Evolutionary conservation across 2,329 filamentous ascomycete species (phyloP).

Genomic region (Thermomyces lanuginosus): DNA sequence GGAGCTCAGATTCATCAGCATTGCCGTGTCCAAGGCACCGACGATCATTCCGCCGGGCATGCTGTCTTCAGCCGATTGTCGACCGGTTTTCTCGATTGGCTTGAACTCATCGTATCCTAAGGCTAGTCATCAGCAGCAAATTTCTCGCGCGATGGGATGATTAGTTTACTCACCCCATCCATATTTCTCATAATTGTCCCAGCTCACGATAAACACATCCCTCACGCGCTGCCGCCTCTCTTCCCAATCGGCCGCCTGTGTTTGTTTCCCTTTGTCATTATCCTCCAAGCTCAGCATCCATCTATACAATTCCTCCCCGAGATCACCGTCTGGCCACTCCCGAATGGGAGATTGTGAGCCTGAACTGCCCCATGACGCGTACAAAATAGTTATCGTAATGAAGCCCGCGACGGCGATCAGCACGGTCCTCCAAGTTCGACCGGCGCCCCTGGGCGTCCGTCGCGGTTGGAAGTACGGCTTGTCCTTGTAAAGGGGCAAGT

Average conservation of each 20-base stretch:
- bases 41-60: slow-evolving; percentile 98
- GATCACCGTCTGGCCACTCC: slow-evolving; percentile 13
- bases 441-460: slow-evolving; percentile 38
- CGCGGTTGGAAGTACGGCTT: slow-evolving; percentile 60
- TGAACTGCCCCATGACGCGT: slow-evolving; percentile 38
- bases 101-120: slow-evolving; percentile 56
- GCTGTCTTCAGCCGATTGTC: slow-evolving; percentile 72
- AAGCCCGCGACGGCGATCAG: slow-evolving; percentile 37
- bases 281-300: slow-evolving; percentile 39
- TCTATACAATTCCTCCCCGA: slow-evolving; percentile 33
- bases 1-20: slow-evolving; percentile 91
- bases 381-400: slow-evolving; percentile 40
- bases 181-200: slow-evolving; percentile 81
- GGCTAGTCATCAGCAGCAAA: no score
- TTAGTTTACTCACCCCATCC: slow-evolving; percentile 60
- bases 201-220: slow-evolving; percentile 80
- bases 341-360: slow-evolving; percentile 10
- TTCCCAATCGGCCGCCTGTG: slow-evolving; percentile 49
- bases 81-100: slow-evolving; percentile 61
- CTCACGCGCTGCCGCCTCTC: slow-evolving; percentile 64
- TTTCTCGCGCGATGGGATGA: neutral
- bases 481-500: slow-evolving; percentile 95
- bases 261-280: slow-evolving; percentile 15
- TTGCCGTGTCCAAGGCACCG: slow-evolving; percentile 88
- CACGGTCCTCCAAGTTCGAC: no score